Percentiles rank a stretch among this genome's conserved stretches.
Evolutionary conservation across 768 basidiomycete genomes (phyloP).

Genomic region (Suillus placidus): DNA sequence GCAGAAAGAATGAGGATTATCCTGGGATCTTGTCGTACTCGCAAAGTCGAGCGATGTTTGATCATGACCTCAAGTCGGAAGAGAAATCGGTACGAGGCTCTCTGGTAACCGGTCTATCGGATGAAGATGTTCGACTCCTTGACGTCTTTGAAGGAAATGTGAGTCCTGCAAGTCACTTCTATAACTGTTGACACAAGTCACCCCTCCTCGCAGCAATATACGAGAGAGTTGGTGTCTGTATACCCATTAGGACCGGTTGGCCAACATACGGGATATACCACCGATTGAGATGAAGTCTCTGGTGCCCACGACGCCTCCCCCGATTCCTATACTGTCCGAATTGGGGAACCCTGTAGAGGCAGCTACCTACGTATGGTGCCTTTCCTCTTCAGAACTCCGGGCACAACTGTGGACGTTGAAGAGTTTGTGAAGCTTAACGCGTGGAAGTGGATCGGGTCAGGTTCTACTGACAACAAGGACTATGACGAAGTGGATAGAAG

Average conservation of each 20-base stretch:
- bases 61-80: constrained; percentile 53
- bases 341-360: constrained; percentile 45
- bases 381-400: constrained; percentile 45
- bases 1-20: constrained; percentile 66
- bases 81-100: constrained; percentile 79
- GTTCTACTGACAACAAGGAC: constrained; percentile 38
- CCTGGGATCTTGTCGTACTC: constrained; percentile 76
- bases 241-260: constrained; percentile 54
- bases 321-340: constrained; percentile 41
- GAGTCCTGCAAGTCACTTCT: constrained; percentile 25
- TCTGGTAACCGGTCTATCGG: constrained; percentile 72
- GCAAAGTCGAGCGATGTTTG: constrained; percentile 49
- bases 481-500: constrained; percentile 58
- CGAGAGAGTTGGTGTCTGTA: constrained; percentile 52
- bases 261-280: constrained; percentile 30
- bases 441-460: constrained; percentile 71
- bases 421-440: constrained; percentile 77
- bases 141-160: constrained; percentile 86
- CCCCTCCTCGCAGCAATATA: constrained; percentile 66
- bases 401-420: constrained; percentile 77
- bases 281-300: constrained; percentile 33
- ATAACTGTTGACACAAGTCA: background rate
- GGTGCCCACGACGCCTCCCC: constrained; percentile 45
- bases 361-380: constrained; percentile 75
- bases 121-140: constrained; percentile 62